Evolutionary conservation across 768 basidiomycete species (phyloP).

Genomic region (Agaricus subrufescens): DNA sequence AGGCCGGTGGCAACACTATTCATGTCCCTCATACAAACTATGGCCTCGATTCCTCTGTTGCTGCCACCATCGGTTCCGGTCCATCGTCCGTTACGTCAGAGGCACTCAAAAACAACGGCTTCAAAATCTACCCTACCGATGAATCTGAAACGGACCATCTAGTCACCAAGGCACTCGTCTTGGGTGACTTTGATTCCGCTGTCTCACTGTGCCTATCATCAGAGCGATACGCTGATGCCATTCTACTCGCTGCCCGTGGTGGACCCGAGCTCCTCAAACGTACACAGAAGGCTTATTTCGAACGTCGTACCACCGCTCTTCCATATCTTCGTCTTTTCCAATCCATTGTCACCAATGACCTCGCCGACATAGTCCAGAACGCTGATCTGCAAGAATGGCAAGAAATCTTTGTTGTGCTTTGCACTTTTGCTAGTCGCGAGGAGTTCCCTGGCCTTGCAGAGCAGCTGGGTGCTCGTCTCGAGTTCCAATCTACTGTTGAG

Average conservation of each 20-base stretch:
- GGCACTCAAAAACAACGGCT: conserved; percentile 70
- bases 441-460: conserved; percentile 89
- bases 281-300: conserved; percentile 94
- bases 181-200: conserved; percentile 93
- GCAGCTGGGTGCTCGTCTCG: conserved; percentile 86
- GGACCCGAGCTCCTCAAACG: conserved; percentile 81
- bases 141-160: conserved; percentile 86
- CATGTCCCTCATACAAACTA: conserved; percentile 78
- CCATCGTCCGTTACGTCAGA: conserved; percentile 80
- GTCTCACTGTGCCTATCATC: conserved; percentile 87
- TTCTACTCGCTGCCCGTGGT: conserved; percentile 88
- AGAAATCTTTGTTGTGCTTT: conserved; percentile 93
- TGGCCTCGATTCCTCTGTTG: conserved; percentile 83
- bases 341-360: conserved; percentile 87
- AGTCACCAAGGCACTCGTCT: conserved; percentile 87
- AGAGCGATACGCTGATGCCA: conserved; percentile 91
- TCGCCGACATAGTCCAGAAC: conserved; percentile 92
- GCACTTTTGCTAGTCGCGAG: conserved; percentile 83
- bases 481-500: conserved; percentile 71
- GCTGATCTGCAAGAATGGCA: conserved; percentile 94
- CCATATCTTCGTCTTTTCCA: conserved; percentile 95
- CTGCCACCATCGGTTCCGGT: conserved; percentile 91
- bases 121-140: conserved; percentile 85
- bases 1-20: conserved; percentile 40
- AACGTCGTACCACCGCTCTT: conserved; percentile 63